Evolutionary conservation across 1,139 yeast genomes (phyloP).

Genomic region (Martiniozyma asiatica): DNA sequence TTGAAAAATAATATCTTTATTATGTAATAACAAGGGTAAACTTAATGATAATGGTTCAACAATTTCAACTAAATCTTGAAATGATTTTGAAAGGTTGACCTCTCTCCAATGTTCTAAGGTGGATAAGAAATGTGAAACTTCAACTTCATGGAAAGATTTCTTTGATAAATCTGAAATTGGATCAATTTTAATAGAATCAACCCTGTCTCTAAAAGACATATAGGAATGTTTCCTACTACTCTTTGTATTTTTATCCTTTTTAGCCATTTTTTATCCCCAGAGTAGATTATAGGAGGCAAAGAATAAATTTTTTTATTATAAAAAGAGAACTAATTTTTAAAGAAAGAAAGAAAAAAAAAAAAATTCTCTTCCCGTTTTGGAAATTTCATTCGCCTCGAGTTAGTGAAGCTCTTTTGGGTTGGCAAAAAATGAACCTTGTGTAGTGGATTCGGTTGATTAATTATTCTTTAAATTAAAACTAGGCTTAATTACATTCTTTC

Average conservation of each 20-base stretch:
- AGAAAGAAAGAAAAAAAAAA: not conserved
- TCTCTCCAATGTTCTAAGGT: constrained; percentile 84
- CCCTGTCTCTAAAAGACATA: constrained; percentile 69
- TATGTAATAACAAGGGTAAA: constrained; percentile 69
- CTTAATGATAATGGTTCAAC: constrained; percentile 51
- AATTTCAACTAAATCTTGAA: constrained; percentile 49
- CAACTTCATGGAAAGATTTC: constrained; percentile 48
- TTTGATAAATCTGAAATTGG: constrained; percentile 56
- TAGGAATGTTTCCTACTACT: constrained; percentile 54
- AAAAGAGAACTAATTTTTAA: too few relatives aligned
- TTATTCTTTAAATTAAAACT: too few relatives aligned
- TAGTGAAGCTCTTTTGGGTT: too few relatives aligned
- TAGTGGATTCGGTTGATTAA: too few relatives aligned
- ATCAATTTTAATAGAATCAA: constrained; percentile 76
- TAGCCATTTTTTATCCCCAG: constrained; percentile 18
- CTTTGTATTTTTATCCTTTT: constrained; percentile 33
- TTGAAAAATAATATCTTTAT: constrained; percentile 50
- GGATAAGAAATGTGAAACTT: constrained; percentile 66
- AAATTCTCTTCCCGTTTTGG: too few relatives aligned
- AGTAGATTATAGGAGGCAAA: too few relatives aligned
- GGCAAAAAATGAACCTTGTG: too few relatives aligned
- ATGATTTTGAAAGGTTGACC: constrained; percentile 65
- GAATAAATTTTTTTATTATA: too few relatives aligned
- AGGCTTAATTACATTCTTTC: too few relatives aligned
- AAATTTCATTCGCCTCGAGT: too few relatives aligned